phyloP scores from a whole-genome alignment of 2,329 filamentous ascomycete genomes.

The Trichoderma lentiforme region DNA sequence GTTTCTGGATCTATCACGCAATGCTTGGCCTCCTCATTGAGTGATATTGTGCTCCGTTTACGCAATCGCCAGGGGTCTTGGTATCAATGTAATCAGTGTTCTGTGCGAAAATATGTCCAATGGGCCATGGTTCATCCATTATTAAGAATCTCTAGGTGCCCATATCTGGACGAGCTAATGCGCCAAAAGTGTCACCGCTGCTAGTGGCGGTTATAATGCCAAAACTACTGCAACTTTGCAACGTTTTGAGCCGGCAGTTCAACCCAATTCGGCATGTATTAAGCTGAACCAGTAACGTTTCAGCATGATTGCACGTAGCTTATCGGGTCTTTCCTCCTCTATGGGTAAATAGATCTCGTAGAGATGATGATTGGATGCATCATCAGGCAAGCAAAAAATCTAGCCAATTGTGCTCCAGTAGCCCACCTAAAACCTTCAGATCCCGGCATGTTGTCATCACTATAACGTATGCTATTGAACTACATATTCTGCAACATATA shows the following conservation, averaged over 20 bases:
- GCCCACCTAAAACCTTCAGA: background rate
- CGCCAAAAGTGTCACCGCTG: background rate
- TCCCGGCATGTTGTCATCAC: background rate
- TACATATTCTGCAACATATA: background rate
- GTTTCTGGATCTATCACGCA: background rate
- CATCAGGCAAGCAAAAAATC: background rate
- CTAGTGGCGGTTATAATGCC: background rate
- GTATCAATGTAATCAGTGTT: background rate
- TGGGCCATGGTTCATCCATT: background rate
- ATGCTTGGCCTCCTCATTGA: slow-evolving; percentile 7
- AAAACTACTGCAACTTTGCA: background rate
- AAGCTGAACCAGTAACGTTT: background rate
- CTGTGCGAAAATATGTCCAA: background rate
- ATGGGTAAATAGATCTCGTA: background rate
- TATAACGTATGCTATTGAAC: background rate
- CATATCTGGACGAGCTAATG: background rate
- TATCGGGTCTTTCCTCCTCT: background rate
- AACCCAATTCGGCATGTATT: background rate
- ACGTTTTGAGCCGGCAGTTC: background rate
- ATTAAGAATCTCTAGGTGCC: background rate
- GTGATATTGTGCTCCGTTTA: background rate
- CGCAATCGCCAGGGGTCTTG: slow-evolving; percentile 1
- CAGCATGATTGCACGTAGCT: background rate
- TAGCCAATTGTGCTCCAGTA: background rate
- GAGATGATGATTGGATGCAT: background rate